Conservation (phyloP, 2,329 filamentous ascomycete genomes). For the Botryotinia calthae region DNA sequence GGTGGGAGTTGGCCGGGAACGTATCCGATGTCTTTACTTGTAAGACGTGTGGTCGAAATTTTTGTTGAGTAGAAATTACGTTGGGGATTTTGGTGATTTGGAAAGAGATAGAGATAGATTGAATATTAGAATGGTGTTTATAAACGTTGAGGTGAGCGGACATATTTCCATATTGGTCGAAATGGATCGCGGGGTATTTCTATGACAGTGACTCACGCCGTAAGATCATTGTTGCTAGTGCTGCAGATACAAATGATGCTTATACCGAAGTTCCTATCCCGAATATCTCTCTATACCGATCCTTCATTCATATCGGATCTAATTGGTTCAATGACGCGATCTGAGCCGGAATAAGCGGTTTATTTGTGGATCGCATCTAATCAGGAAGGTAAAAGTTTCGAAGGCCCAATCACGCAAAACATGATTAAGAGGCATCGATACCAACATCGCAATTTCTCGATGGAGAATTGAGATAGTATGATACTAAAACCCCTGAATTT, state of each 20-base stretch:
- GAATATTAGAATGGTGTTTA: background rate
- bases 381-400: background rate
- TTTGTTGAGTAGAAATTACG: background rate
- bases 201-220: background rate
- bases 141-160: background rate
- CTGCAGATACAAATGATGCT: background rate
- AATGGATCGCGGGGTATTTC: background rate
- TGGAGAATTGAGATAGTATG: background rate
- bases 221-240: background rate
- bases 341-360: background rate
- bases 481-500: background rate
- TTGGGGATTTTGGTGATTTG: background rate
- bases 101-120: too few species aligned
- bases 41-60: background rate
- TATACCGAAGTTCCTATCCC: background rate
- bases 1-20: conserved; percentile 31
- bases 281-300: background rate
- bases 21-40: conserved; percentile 31
- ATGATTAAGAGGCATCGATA: background rate
- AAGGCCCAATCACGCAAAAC: background rate
- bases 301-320: background rate
- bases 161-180: background rate
- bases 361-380: background rate
- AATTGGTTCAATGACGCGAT: background rate
- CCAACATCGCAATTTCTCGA: background rate